Percentiles rank a stretch among this genome's conserved stretches.
Evolutionary conservation across 768 basidiomycete genomes (phyloP).

Genomic region (Hydnum rufescens): DNA sequence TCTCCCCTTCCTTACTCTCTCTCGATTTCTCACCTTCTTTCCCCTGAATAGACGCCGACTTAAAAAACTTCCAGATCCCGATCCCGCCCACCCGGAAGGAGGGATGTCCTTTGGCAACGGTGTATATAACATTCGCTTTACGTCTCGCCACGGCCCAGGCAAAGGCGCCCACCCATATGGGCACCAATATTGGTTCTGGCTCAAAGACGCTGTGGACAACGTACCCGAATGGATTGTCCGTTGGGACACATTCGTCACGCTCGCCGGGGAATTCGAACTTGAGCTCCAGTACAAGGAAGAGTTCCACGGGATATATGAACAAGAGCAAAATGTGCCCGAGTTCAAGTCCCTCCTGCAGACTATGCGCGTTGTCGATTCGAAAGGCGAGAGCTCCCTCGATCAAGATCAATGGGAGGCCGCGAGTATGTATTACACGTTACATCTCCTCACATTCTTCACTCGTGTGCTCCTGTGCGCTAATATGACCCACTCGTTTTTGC

Average conservation of each 20-base stretch:
- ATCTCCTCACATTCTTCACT: not conserved
- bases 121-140: conserved; percentile 79
- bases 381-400: conserved; percentile 82
- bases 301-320: conserved; percentile 75
- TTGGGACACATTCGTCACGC: conserved; percentile 80
- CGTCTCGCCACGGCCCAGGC: conserved; percentile 26
- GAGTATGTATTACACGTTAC: conserved; percentile 38
- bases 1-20: conserved; percentile 2
- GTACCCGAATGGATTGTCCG: conserved; percentile 95
- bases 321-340: conserved; percentile 60
- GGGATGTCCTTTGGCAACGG: conserved; percentile 77
- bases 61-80: conserved; percentile 37
- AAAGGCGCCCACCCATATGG: conserved; percentile 47
- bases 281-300: conserved; percentile 59
- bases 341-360: conserved; percentile 64
- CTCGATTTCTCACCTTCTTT: not conserved
- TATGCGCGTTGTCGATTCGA: conserved; percentile 80
- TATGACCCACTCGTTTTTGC: conserved; percentile 7
- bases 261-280: conserved; percentile 70
- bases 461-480: not conserved
- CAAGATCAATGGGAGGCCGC: conserved; percentile 96
- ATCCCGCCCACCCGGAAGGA: too few species aligned
- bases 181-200: conserved; percentile 84
- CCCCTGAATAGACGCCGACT: conserved; percentile 38
- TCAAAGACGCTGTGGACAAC: conserved; percentile 86